Evolutionary conservation across 495 filamentous ascomycete species (phyloP), one percentile per base, ranked within the genome.

Genomic region (Penicillium riverlandense): DNA sequence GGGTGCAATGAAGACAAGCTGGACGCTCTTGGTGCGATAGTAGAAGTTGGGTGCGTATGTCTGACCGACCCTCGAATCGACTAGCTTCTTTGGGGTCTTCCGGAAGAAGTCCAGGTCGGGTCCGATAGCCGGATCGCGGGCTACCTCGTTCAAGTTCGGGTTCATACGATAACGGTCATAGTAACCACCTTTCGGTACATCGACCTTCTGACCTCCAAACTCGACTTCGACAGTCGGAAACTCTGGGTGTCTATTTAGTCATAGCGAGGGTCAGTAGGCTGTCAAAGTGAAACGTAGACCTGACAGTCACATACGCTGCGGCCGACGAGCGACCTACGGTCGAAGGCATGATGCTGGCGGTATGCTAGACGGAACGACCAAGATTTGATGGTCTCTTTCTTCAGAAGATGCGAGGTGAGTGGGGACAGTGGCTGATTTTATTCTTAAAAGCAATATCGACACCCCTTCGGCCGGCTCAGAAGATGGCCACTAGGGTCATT

Each of bases 111-210:
- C 22, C 7, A 49, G 33, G 22, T 39, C 40, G 4, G 40, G 35
- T 15, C 47, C 35, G 8, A 49, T 29, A 13, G 29, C 40, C 9
- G 40, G 40, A 29, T 49, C 47, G 29, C 41, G 35, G 27, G 47
- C 40, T 35, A 49, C 47, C 30, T 49, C 40, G 13, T 49, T 40
- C 29, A 49, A 40, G 30, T 49, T 35, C 10, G 40, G 47, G 30
- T 49, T 49, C 47, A 49, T 49, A 33, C 47, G 47, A 30, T 49
- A 49, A 34, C 47, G 47, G 16, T 49, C 47, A 14, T 49, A 49
- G 36, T 49, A 49, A 11, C 47, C 47, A 13, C 41, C 47, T 44
- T 49, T 39, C 4, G 40, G 41, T 38, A 49, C 47, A 35, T 49
- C 36, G 16, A 49, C 47, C 27, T 49, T 39, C 40, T 49, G 47